phyloP scores from a whole-genome alignment of 805 yeast species.

The Saccharomycopsis sp. region DNA sequence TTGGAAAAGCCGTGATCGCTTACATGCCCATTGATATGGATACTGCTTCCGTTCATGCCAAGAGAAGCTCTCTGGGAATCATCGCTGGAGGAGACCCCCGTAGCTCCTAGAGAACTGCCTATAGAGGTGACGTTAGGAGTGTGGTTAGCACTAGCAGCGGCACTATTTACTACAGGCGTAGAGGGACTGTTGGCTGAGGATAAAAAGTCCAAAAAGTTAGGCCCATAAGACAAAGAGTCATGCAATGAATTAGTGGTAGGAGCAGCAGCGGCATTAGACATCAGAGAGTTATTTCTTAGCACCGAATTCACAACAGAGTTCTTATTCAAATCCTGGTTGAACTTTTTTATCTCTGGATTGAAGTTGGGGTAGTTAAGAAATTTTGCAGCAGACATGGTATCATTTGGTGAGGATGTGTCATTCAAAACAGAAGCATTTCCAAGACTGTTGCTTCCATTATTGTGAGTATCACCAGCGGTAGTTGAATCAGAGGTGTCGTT shows the following conservation, averaged over 20 bases:
- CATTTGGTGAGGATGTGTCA: not conserved
- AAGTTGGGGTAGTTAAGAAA: constrained; percentile 10
- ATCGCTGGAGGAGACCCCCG: not conserved
- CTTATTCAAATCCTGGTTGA: constrained; percentile 7
- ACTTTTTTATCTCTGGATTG: constrained; percentile 9
- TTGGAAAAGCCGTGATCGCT: not conserved
- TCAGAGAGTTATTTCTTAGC: not conserved
- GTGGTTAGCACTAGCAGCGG: too few species aligned
- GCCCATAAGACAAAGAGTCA: not conserved
- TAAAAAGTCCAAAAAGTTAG: not conserved
- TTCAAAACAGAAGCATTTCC: not conserved
- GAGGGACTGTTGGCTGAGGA: not conserved
- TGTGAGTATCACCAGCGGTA: too few species aligned
- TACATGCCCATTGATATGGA: not conserved
- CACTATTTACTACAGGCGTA: not conserved
- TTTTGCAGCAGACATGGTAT: not conserved
- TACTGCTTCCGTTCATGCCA: not conserved
- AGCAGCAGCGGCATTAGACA: not conserved
- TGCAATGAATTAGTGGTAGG: not conserved
- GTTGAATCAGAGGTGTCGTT: too few species aligned
- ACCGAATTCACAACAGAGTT: constrained; percentile 1
- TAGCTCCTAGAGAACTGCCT: not conserved
- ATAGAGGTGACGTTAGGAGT: not conserved
- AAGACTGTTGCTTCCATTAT: not conserved
- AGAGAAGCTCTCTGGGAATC: not conserved